phyloP scores from a whole-genome alignment of 2,329 filamentous ascomycete species.

The Botrytis pseudocinerea region DNA sequence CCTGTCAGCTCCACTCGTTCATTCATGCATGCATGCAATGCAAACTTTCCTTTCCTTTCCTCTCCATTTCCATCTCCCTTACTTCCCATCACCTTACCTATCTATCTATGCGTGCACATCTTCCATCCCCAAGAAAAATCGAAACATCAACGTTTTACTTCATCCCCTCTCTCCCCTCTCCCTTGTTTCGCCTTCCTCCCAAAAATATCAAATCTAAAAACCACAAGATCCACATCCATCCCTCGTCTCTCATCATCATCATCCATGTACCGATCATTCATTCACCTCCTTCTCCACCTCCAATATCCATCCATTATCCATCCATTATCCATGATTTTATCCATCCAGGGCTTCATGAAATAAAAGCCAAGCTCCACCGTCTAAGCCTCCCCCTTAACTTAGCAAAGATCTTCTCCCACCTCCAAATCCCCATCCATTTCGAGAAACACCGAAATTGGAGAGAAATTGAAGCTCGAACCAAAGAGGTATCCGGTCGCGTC shows the following conservation, averaged over 20 bases:
- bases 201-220: background rate
- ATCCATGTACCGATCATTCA: constrained; percentile 15
- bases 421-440: background rate
- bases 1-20: background rate
- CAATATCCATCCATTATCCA: background rate
- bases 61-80: background rate
- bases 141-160: background rate
- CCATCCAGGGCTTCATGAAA: background rate
- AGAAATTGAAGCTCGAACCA: background rate
- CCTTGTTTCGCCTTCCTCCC: background rate
- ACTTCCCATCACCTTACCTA: background rate
- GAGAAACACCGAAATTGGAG: constrained; percentile 15
- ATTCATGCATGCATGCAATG: background rate
- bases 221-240: background rate
- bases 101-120: background rate
- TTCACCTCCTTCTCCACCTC: background rate
- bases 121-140: background rate
- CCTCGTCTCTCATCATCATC: background rate
- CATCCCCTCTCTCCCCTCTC: background rate
- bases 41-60: background rate
- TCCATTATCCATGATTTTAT: background rate
- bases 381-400: constrained; percentile 18
- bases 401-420: constrained; percentile 5
- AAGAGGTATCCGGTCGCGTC: background rate
- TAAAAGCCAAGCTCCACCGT: background rate